A percentile compares a stretch with the other conserved stretches of the same genome.
Evolutionary conservation across 2,329 filamentous ascomycete genomes (phyloP).

Genomic region (Xylariaceae sp.): DNA sequence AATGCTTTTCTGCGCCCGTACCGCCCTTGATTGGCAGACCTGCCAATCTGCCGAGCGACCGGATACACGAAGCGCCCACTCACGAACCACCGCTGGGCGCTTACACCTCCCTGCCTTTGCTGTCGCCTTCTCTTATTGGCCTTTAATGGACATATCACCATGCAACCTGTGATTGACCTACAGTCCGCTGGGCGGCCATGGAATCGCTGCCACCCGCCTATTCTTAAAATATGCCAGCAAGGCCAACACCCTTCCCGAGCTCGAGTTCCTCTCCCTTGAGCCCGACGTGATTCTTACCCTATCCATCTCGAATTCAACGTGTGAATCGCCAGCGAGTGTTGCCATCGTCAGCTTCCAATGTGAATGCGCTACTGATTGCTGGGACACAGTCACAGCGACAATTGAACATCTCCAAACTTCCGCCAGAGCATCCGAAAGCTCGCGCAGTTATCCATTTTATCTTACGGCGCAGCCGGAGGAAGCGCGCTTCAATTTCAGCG

Average conservation of each 20-base stretch:
- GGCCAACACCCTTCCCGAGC: constrained; percentile 7
- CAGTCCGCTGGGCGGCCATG: constrained; percentile 18
- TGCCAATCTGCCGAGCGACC: constrained; percentile 6
- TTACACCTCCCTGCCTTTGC: constrained; percentile 21
- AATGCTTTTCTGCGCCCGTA: neutral
- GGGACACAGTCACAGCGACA: neutral
- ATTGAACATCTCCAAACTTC: too few species aligned
- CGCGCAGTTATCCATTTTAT: constrained; percentile 3
- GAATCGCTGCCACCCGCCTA: constrained; percentile 13
- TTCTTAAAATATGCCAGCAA: constrained; percentile 17
- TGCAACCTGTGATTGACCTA: constrained; percentile 27
- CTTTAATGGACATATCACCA: constrained; percentile 22
- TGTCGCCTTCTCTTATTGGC: constrained; percentile 23
- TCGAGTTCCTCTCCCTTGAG: constrained; percentile 8
- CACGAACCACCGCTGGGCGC: constrained; percentile 21
- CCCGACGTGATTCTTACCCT: neutral
- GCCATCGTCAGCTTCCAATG: constrained; percentile 17
- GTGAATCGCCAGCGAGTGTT: constrained; percentile 5
- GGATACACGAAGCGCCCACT: constrained; percentile 23
- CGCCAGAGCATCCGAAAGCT: too few species aligned
- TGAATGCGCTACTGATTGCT: constrained; percentile 16
- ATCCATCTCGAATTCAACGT: constrained; percentile 2
- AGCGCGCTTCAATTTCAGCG: constrained; percentile 5
- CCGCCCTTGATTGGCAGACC: constrained; percentile 7
- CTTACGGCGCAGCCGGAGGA: constrained; percentile 13